Base-by-base conservation (phyloP, 371 early-diverging fungal genomes). In the Apophysomyces elegans region DNA sequence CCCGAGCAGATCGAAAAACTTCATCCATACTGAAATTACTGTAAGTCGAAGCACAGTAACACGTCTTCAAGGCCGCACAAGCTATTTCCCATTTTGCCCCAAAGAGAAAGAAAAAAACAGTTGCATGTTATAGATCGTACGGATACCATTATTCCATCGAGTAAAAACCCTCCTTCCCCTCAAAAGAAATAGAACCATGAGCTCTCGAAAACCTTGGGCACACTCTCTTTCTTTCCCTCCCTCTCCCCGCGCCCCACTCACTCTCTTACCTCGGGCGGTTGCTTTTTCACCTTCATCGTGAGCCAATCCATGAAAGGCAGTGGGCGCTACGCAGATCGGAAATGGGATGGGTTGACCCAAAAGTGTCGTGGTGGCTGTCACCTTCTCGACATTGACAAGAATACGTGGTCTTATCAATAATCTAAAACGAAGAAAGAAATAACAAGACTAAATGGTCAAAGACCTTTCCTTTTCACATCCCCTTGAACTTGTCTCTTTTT, bases 231-330 rank as follows among this genome's bases (percentile, higher is more conserved):
- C 1, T 13, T 21, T 35, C 32, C 5, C 32, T 36, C 4, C 12
- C 36, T 43, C 7, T 7, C 32, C 32, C 32, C 2, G 32, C 32
- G 32, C 32, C 41, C 16, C 9, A 56, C 36, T 12, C 32, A 41
- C 45, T 2, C 18, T 13, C 35, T 43, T 67, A 70, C 76, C 82
- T 36, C 74, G 65, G 37, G 86, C 75, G 6, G 82, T 81, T 2
- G 81, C 85, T 60, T 74, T 73, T 65, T 89, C 90, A 37, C 88
- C 90, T 7, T 79, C 84, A 16, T 83, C 72, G 44, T 88, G 83
- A 2, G 88, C 90, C 39, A 89, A 73, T 39, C 83, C 78, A 63
- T 89, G 90, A 74, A 86, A 68, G 13, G 74, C 70, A 16, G 74
- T 74, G n/a, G 74, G 74, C 13, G 74, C 70, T 13, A 74, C 65